Evolutionary conservation across 163 green algal genomes (phyloP), one percentile per base, ranked within the genome.

Genomic region (Coccomyxa subellipsoidea): DNA sequence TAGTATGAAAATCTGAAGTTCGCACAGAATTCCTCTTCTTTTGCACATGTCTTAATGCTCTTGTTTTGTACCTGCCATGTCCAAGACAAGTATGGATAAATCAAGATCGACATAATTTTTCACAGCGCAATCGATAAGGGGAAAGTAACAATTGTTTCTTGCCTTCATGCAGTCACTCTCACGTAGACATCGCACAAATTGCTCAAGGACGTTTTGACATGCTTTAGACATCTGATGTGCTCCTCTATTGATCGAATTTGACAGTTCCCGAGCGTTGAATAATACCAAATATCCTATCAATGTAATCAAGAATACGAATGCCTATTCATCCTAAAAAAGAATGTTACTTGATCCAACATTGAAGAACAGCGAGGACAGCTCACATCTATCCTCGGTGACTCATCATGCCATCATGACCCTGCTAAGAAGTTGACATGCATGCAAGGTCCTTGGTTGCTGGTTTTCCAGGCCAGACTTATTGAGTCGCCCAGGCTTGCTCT

Each of bases 91-190:
- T 3, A 38, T 70, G 69, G 37, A 21, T 69, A 80, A 38, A 36
- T 69, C 76, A 27, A 2, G 39, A 31, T 38, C 6, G 8, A 1
- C 72, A 79, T 29, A 53, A 54, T 36, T 4, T 18, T 76, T 54
- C 32, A 32, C 29, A 18, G 27, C 37, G 12, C n/a, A 1, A 53
- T 2, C 3, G 9, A n/a, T 27, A 34, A 34, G 7, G 12, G 47
- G 18, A 34, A 75, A 75, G 66, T 25, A 35, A 75, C 25, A 12
- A 25, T 12, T 34, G 18, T 47, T 31, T 39, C 54, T 34, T 54
- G 93, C 93, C 91, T 90, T 86, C 82, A 95, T 90, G 82, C 93
- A 97, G 59, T 91, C 90, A 5, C 85, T 93, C 23, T 93, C 79
- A 4, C 92, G 85, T 18, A 97, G 59, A 84, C 93, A 97, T 36